Base-by-base conservation (phyloP, 768 basidiomycete genomes). In the Suillus subluteus region DNA sequence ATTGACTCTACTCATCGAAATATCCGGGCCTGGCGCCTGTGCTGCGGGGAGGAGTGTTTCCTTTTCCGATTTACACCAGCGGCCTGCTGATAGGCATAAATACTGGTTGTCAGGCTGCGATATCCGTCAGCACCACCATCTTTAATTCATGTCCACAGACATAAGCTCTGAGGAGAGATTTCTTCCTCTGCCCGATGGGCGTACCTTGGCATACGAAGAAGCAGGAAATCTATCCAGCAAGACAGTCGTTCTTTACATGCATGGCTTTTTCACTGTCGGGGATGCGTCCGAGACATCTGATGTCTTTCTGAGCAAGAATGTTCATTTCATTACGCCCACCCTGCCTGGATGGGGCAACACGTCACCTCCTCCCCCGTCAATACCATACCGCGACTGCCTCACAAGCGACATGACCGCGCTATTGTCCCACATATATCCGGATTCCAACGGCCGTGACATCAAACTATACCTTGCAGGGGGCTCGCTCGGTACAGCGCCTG, bases 281-380 rank as follows among this genome's bases (percentile, higher is more conserved):
- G 76, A 80, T 38, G 81, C 82, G 6, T 73, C 77, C 40, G 68
- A 66, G 1, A 69, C 77, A 9, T 78, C 82, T 3, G 77, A 73
- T 16, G 69, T 74, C 37, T 70, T 86, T 65, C 41, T 77, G 12
- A 77, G 82, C 18, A 82, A 79, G 68, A 71, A 80, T 54, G 73
- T 84, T 5, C 86, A 85, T 70, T 76, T 76, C 62, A 71, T 88
- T 48, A 78, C 82, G 13, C 86, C 86, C 4, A 84, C 87, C 12
- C 82, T 88, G 40, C 83, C 86, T 26, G 87, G 86, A 2, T 88
- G 87, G 87, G 87, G 87, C 4, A 79, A 79, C 55, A 83, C 87
- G 6, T 84, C 86, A 0, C 80, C 84, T 1, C 73, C 81, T 6
- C 72, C 72, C 4, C 67, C 76, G 9, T 65, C 73, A 9, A 65